Conservation (phyloP, 345 rosid species). For the Euphorbia peplus region DNA sequence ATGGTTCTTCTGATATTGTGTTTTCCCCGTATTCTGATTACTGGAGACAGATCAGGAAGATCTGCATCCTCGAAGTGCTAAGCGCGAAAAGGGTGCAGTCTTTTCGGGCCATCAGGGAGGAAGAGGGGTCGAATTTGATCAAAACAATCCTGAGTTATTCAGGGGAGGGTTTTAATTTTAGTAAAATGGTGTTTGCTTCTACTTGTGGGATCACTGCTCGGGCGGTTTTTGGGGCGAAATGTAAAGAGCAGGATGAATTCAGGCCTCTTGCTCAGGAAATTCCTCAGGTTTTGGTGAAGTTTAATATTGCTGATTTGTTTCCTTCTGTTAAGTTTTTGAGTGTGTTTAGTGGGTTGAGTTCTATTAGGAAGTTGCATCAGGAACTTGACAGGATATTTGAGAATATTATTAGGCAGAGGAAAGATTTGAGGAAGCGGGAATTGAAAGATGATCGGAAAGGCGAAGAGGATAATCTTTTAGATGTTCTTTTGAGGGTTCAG, state of each 20-base stretch:
- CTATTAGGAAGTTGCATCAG: background rate
- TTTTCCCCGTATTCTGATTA: slow-evolving; percentile 23
- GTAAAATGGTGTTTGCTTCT: slow-evolving; percentile 3
- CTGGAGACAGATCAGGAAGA: slow-evolving; percentile 27
- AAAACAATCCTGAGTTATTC: background rate
- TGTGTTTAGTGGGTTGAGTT: background rate
- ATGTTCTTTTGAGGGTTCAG: slow-evolving; percentile 33
- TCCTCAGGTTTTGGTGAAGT: background rate
- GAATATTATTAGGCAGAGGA: background rate
- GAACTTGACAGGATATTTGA: background rate
- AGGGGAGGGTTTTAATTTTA: slow-evolving; percentile 11
- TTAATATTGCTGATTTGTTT: no score
- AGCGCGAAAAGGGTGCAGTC: slow-evolving; percentile 19
- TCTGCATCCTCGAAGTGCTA: slow-evolving; percentile 13
- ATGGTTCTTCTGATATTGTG: background rate
- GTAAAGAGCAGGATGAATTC: slow-evolving; percentile 17
- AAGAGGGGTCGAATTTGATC: slow-evolving; percentile 10
- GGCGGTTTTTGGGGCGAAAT: slow-evolving; percentile 23
- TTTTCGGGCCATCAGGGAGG: slow-evolving; percentile 20
- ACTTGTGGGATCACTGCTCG: slow-evolving; percentile 6
- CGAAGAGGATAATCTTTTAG: slow-evolving; percentile 10
- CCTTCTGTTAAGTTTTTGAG: slow-evolving; percentile 4
- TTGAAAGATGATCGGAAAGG: no score
- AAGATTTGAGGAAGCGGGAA: background rate
- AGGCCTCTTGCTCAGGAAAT: background rate